A percentile compares a stretch with the other conserved stretches of the same genome.
Conservation (phyloP, 1,284 basidiomycete species). For the Cystobasidium slooffiae region DNA sequence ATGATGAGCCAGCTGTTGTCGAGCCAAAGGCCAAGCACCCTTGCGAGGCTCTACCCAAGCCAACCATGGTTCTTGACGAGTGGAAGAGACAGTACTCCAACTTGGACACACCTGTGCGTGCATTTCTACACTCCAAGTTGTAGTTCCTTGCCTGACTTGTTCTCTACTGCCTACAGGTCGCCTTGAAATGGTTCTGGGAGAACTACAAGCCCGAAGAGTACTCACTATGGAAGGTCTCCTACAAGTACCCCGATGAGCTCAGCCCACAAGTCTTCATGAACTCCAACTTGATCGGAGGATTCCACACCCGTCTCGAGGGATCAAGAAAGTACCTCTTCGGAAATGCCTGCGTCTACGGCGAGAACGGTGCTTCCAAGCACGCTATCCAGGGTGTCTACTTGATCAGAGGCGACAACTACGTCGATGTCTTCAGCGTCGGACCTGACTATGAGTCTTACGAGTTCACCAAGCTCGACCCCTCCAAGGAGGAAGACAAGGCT, state of each 20-base stretch:
- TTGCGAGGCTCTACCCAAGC: constrained; percentile 73
- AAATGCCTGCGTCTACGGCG: constrained; percentile 87
- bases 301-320: constrained; percentile 94
- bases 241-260: constrained; percentile 96
- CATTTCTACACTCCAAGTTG: not conserved
- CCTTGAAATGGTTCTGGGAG: constrained; percentile 54
- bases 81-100: constrained; percentile 99
- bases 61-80: constrained; percentile 97
- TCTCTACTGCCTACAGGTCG: constrained; percentile 23
- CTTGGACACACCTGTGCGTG: constrained; percentile 41
- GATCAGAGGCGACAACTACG: constrained; percentile 66
- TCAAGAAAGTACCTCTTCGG: constrained; percentile 73
- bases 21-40: constrained; percentile 87
- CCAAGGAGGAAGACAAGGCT: constrained; percentile 72
- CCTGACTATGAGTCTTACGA: constrained; percentile 92
- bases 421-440: constrained; percentile 59
- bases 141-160: not conserved
- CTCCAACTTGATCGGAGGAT: constrained; percentile 77
- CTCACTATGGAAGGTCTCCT: constrained; percentile 90
- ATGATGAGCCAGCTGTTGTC: constrained; percentile 64
- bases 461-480: constrained; percentile 68
- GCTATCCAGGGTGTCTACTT: constrained; percentile 70
- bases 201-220: constrained; percentile 90
- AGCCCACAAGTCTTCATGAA: constrained; percentile 82
- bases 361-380: constrained; percentile 67